These are phyloP conservation scores for Arabis hirsuta DNA, from an alignment of 345 rosid genomes.

Conservation along the genomic window DNA sequence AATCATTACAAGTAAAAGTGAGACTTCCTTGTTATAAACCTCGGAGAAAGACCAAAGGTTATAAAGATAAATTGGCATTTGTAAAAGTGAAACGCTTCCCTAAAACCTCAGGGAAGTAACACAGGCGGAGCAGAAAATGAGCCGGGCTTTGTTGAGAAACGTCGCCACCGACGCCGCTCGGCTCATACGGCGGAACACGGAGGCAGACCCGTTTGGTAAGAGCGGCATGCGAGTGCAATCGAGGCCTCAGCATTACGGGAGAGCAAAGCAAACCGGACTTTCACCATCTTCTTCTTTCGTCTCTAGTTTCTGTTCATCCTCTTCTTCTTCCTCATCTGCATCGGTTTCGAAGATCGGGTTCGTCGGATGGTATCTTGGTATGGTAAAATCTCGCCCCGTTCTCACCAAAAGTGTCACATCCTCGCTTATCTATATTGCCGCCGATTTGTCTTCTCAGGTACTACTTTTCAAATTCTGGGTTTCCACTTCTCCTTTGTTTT, in stretches of 20 bases:
- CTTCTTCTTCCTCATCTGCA: constrained; percentile 44
- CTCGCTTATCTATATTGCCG: constrained; percentile 71
- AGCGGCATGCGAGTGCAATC: constrained; percentile 27
- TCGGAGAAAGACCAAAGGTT: too few relatives aligned
- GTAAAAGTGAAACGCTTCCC: background rate
- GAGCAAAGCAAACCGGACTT: constrained; percentile 42
- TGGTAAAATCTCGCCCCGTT: constrained; percentile 83
- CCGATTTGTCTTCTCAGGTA: constrained; percentile 95
- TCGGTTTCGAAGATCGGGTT: constrained; percentile 44
- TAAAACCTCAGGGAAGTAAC: constrained; percentile 10
- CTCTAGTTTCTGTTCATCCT: constrained; percentile 15
- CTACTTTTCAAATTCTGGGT: background rate
- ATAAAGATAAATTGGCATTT: too few relatives aligned
- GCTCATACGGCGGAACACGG: constrained; percentile 15
- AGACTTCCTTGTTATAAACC: too few relatives aligned
- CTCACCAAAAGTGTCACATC: constrained; percentile 72
- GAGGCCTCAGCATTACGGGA: constrained; percentile 49
- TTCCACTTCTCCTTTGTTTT: background rate
- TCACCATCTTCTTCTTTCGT: constrained; percentile 10
- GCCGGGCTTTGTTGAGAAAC: constrained; percentile 27
- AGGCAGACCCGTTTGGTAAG: background rate
- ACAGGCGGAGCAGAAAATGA: constrained; percentile 11
- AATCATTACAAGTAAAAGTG: too few relatives aligned
- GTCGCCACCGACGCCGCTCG: background rate
- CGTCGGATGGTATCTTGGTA: constrained; percentile 79